Evolutionary conservation across 2,329 filamentous ascomycete species (phyloP).

Genomic region (Colletotrichum viniferum): DNA sequence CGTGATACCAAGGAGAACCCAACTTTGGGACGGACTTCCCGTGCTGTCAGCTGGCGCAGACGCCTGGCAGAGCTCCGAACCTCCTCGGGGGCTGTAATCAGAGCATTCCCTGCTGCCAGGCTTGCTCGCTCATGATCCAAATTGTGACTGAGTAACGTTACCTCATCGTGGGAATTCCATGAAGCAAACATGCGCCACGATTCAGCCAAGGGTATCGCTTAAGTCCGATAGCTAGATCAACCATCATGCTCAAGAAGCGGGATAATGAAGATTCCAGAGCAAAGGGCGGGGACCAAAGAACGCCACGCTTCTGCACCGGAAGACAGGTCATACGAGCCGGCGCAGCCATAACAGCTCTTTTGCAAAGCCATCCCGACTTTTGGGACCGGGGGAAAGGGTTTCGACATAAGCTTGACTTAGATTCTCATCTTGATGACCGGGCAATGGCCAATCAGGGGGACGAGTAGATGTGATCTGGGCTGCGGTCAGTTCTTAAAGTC

Average conservation of each 20-base stretch:
- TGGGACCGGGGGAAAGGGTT: neutral
- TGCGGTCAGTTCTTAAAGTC: neutral
- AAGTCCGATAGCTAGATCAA: constrained; percentile 4
- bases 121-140: neutral
- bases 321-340: neutral
- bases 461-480: neutral
- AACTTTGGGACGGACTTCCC: neutral
- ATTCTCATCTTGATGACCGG: neutral
- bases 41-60: neutral
- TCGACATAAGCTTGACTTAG: constrained; percentile 8
- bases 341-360: neutral
- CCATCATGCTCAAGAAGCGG: neutral
- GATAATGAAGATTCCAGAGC: neutral
- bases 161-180: neutral
- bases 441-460: neutral
- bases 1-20: neutral
- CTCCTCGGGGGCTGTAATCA: neutral
- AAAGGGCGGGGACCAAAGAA: neutral
- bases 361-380: neutral
- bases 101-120: neutral
- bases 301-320: neutral
- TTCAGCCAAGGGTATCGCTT: neutral
- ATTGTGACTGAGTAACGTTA: constrained; percentile 1
- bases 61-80: neutral
- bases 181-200: neutral